phyloP scores from a whole-genome alignment of 805 yeast genomes.

The Phaffomyces thermotolerans region DNA sequence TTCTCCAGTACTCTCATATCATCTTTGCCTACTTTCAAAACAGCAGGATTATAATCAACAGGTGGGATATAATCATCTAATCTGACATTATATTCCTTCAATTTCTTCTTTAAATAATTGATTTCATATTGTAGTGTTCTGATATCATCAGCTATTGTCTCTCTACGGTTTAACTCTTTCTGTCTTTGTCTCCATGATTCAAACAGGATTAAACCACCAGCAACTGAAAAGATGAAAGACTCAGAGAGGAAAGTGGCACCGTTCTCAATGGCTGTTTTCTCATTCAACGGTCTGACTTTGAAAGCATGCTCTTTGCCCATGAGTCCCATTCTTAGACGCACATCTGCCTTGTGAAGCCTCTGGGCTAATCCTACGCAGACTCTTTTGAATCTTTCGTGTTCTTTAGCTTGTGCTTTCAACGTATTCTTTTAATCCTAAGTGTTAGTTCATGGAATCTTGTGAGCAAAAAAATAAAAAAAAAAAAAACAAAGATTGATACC shows the following conservation, averaged over 20 bases:
- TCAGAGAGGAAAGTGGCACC: slow-evolving; percentile 80
- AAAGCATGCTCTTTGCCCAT: slow-evolving; percentile 24
- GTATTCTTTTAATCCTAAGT: slow-evolving; percentile 30
- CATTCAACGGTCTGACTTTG: slow-evolving; percentile 71
- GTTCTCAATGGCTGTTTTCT: slow-evolving; percentile 70
- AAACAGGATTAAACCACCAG: slow-evolving; percentile 65
- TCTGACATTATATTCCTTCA: slow-evolving; percentile 34
- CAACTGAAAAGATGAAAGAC: slow-evolving; percentile 69
- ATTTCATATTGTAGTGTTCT: slow-evolving; percentile 64
- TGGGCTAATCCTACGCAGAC: slow-evolving; percentile 70
- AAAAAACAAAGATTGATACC: slow-evolving; percentile 6
- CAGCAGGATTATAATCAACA: slow-evolving; percentile 36
- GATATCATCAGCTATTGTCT: slow-evolving; percentile 66
- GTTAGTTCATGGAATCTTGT: not conserved
- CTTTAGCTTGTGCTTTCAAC: slow-evolving; percentile 67
- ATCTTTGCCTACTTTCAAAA: slow-evolving; percentile 30
- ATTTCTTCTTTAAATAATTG: slow-evolving; percentile 43
- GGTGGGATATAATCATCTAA: slow-evolving; percentile 47
- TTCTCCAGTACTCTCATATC: slow-evolving; percentile 14
- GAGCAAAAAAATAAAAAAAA: no score
- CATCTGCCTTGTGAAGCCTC: slow-evolving; percentile 57
- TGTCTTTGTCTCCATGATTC: slow-evolving; percentile 63
- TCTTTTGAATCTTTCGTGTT: slow-evolving; percentile 54
- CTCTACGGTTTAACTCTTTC: slow-evolving; percentile 56
- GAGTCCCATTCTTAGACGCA: slow-evolving; percentile 51